These are phyloP conservation scores for Thymus quinquecostatus DNA, from an alignment of 257 asterid genomes.

Conservation along the genomic window DNA sequence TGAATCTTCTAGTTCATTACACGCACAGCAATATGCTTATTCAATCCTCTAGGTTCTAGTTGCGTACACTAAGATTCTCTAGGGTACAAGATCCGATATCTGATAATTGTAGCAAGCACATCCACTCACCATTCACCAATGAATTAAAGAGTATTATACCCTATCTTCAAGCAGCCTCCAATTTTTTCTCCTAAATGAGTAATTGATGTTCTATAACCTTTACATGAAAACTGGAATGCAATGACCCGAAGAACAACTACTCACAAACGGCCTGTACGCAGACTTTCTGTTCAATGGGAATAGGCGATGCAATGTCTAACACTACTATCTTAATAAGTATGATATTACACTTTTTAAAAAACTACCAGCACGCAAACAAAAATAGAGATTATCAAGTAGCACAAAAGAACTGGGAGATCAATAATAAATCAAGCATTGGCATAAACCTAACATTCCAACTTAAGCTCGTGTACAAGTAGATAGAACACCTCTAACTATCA, in stretches of 20 bases:
- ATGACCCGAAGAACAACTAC: neutral
- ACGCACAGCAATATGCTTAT: neutral
- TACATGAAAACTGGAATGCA: slow-evolving; percentile 5
- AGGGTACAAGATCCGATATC: slow-evolving; percentile 10
- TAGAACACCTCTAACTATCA: neutral
- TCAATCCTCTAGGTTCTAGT: neutral
- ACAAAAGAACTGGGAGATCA: neutral
- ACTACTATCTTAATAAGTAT: neutral
- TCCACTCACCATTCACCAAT: no score
- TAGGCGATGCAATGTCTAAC: neutral
- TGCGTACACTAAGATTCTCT: neutral
- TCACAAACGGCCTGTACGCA: neutral
- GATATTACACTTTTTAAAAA: neutral
- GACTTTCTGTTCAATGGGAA: slow-evolving; percentile 4
- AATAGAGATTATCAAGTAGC: slow-evolving; percentile 24
- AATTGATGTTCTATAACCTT: neutral
- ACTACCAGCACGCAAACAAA: slow-evolving; percentile 16
- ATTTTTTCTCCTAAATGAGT: neutral
- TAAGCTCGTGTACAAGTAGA: neutral
- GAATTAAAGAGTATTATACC: neutral
- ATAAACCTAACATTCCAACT: slow-evolving; percentile 5
- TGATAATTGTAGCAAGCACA: neutral
- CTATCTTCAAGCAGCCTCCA: neutral
- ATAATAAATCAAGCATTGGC: neutral
- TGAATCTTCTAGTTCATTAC: neutral